These are phyloP conservation scores for Stemphylium lycopersici DNA, from an alignment of 2,329 filamentous ascomycete species.

Conservation along the genomic window DNA sequence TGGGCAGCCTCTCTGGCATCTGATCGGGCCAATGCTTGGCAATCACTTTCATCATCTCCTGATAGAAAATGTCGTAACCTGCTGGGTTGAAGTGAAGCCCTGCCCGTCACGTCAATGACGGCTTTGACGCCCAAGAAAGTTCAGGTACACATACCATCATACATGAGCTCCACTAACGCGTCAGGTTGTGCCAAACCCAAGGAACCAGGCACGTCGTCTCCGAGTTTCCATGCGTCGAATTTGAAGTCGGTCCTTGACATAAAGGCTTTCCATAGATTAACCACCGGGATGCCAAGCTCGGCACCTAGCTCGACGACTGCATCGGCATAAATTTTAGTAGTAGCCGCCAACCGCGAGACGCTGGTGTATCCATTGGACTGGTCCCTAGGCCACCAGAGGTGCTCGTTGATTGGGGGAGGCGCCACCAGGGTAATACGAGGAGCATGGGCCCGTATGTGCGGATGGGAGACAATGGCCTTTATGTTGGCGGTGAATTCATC, in stretches of 20 bases:
- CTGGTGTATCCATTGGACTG: constrained; percentile 44
- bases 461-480: constrained; percentile 72
- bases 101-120: constrained; percentile 30
- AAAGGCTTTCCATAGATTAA: constrained; percentile 81
- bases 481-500: constrained; percentile 77
- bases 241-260: constrained; percentile 68
- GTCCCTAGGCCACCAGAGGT: constrained; percentile 63
- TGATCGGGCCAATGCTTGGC: constrained; percentile 61
- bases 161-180: constrained; percentile 57
- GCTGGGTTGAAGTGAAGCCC: constrained; percentile 64
- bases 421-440: constrained; percentile 79
- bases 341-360: constrained; percentile 62
- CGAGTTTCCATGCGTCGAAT: constrained; percentile 43
- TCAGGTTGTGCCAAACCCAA: constrained; percentile 64
- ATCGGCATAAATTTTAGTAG: constrained; percentile 67
- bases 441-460: constrained; percentile 70
- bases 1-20: constrained; percentile 57
- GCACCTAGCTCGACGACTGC: constrained; percentile 69
- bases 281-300: constrained; percentile 63
- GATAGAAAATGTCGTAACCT: constrained; percentile 63
- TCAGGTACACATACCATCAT: constrained; percentile 57
- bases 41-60: constrained; percentile 61
- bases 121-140: neutral
- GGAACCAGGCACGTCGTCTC: constrained; percentile 61
- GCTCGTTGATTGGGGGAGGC: constrained; percentile 82